These are phyloP conservation scores for Lactifluus rugatus DNA, from an alignment of 768 basidiomycete genomes.

Conservation along the genomic window DNA sequence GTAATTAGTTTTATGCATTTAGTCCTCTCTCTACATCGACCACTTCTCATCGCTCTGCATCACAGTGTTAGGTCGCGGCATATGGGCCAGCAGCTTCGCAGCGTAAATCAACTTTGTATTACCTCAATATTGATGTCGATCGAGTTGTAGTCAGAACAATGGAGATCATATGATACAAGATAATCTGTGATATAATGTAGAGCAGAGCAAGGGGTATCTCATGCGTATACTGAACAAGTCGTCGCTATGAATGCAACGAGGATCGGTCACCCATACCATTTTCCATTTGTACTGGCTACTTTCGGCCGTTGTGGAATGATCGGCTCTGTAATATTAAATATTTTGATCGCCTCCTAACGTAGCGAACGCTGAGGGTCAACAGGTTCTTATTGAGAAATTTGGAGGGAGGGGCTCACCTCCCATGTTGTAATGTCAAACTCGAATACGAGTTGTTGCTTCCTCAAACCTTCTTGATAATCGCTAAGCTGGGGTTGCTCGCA, in stretches of 20 bases:
- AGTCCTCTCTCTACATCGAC: too few relatives aligned
- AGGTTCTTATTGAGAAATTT: not conserved
- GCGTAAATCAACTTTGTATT: too few relatives aligned
- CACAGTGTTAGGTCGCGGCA: too few relatives aligned
- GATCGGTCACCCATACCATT: slow-evolving; percentile 56
- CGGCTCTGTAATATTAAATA: slow-evolving; percentile 70
- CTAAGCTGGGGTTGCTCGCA: slow-evolving; percentile 56
- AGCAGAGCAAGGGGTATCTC: not conserved
- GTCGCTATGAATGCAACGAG: not conserved
- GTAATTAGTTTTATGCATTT: too few relatives aligned
- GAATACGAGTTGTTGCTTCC: slow-evolving; percentile 78
- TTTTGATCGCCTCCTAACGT: slow-evolving; percentile 74
- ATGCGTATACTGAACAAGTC: not conserved
- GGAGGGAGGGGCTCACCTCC: slow-evolving; percentile 43
- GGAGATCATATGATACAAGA: not conserved
- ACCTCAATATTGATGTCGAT: not conserved
- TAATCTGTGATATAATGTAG: not conserved
- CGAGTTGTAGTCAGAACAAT: not conserved
- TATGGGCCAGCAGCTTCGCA: too few relatives aligned
- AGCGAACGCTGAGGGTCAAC: not conserved
- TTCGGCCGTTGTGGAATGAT: slow-evolving; percentile 66
- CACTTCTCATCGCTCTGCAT: too few relatives aligned
- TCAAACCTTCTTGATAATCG: slow-evolving; percentile 53
- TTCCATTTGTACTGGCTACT: slow-evolving; percentile 46
- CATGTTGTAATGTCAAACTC: slow-evolving; percentile 89